phyloP scores from a whole-genome alignment of 169 alveolate genomes.

The Ichthyophthirius multifiliis region DNA sequence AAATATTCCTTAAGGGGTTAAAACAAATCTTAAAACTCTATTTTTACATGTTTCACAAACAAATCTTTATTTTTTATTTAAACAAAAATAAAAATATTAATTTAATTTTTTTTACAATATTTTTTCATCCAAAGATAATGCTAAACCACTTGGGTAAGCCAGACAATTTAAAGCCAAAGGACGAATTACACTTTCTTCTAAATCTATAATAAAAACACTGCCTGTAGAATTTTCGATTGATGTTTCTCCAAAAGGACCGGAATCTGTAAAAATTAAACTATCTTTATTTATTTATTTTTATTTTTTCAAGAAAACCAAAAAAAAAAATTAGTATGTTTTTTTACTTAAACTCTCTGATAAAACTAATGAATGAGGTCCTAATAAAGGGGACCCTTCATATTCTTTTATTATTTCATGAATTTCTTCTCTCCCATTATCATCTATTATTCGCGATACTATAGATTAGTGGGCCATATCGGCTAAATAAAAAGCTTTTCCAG shows the following conservation, averaged over 20 bases:
- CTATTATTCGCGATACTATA: constrained; percentile 38
- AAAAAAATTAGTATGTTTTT: too few relatives aligned
- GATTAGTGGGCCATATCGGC: constrained; percentile 73
- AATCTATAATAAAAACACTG: constrained; percentile 70
- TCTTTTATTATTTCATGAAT: constrained; percentile 65
- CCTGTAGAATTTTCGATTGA: constrained; percentile 63
- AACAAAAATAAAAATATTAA: not conserved
- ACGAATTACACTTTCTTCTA: constrained; percentile 66
- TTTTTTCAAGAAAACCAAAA: not conserved
- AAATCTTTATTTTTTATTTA: not conserved
- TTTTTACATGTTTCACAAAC: constrained; percentile 74
- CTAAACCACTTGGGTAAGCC: constrained; percentile 75
- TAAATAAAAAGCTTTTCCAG: constrained; percentile 26
- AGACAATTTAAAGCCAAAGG: constrained; percentile 60
- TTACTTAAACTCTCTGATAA: constrained; percentile 46
- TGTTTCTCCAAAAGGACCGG: constrained; percentile 80
- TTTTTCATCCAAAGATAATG: constrained; percentile 67
- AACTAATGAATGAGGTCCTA: constrained; percentile 80
- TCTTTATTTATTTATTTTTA: constrained; percentile 24
- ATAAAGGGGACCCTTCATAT: constrained; percentile 74
- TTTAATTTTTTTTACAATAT: constrained; percentile 2
- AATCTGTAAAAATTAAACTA: constrained; percentile 69
- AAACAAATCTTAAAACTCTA: constrained; percentile 72
- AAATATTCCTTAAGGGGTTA: constrained; percentile 22
- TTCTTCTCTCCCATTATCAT: constrained; percentile 40